Evolutionary conservation across 495 filamentous ascomycete species (phyloP).

Genomic region (Neurospora sp.): DNA sequence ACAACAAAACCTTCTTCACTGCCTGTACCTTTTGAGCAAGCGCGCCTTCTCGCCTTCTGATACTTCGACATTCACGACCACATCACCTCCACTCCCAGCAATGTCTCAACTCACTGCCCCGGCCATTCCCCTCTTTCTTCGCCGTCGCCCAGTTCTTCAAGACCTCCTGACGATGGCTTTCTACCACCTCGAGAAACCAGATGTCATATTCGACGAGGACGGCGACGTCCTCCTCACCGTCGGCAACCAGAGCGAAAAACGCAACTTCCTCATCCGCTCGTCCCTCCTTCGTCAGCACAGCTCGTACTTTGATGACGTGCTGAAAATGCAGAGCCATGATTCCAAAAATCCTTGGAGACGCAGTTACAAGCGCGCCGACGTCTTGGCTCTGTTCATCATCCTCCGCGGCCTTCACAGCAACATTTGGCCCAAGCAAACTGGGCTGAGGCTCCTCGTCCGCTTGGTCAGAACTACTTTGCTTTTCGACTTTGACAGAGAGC

Average conservation of each 20-base stretch:
- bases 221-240: neutral
- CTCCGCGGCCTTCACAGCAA: neutral
- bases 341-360: neutral
- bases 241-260: neutral
- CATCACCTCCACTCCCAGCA: neutral
- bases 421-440: neutral
- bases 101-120: neutral
- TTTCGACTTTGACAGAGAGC: neutral
- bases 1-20: neutral
- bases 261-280: neutral
- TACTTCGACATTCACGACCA: neutral
- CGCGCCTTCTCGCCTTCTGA: neutral
- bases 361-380: neutral
- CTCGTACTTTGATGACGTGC: neutral
- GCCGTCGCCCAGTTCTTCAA: neutral
- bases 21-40: neutral
- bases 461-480: accelerated
- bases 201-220: neutral
- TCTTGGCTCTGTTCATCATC: neutral
- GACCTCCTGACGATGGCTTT: neutral
- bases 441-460: neutral
- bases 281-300: neutral
- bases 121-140: neutral
- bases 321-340: neutral
- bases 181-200: neutral